Conservation (phyloP, 768 basidiomycete species). For the Fomitopsis pulvina region DNA sequence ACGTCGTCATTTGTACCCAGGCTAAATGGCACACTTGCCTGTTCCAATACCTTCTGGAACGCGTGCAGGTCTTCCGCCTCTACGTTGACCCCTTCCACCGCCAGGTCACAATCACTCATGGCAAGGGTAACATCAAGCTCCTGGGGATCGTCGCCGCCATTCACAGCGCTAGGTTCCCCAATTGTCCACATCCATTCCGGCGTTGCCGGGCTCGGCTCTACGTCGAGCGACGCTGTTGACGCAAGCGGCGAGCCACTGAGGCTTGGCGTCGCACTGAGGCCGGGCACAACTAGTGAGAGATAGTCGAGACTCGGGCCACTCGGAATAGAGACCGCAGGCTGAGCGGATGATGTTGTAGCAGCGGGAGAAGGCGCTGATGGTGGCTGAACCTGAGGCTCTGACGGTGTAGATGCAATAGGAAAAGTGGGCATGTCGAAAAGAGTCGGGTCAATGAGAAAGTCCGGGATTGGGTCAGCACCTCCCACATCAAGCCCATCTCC, state of each 20-base stretch:
- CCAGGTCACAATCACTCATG: neutral
- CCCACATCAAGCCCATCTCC: neutral
- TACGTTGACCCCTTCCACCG: neutral
- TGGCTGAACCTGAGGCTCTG: neutral
- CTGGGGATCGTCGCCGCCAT: neutral
- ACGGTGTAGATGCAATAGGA: neutral
- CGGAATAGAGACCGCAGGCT: neutral
- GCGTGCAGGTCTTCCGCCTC: constrained; percentile 5
- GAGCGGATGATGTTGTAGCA: neutral
- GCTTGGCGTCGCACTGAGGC: neutral
- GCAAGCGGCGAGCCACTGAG: constrained; percentile 16
- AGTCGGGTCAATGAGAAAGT: constrained; percentile 18
- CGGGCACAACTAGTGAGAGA: neutral
- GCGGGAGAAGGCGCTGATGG: neutral
- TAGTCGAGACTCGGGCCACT: neutral
- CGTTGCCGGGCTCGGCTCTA: constrained; percentile 17
- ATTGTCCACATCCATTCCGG: constrained; percentile 20
- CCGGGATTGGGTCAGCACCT: constrained; percentile 3
- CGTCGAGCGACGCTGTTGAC: constrained; percentile 16
- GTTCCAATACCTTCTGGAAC: constrained; percentile 10
- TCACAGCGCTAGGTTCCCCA: constrained; percentile 10
- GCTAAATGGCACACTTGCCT: neutral
- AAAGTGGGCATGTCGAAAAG: constrained; percentile 10
- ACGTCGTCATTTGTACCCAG: too few relatives aligned
- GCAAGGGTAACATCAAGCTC: neutral